A percentile compares a stretch with the other conserved stretches of the same genome.
These are phyloP conservation scores for Penicillium sclerotigenum DNA, from an alignment of 2,329 filamentous ascomycete species.

Conservation along the genomic window DNA sequence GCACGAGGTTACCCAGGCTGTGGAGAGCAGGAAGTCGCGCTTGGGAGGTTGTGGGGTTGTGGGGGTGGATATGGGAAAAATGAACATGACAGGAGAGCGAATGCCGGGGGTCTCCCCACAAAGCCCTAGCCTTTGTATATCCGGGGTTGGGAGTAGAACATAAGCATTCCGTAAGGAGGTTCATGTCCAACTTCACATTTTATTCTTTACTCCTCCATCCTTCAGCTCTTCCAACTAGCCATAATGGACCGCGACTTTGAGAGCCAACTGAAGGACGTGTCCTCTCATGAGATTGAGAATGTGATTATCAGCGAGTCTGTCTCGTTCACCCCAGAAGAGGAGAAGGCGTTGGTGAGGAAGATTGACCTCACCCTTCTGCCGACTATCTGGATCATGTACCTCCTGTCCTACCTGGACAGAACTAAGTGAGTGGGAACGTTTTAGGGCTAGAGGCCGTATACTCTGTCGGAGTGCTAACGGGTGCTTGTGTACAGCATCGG, in stretches of 20 bases:
- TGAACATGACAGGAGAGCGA: background rate
- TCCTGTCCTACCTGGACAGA: slow-evolving; percentile 46
- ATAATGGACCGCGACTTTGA: slow-evolving; percentile 4
- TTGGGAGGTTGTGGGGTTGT: background rate
- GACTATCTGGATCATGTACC: slow-evolving; percentile 51
- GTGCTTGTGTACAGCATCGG: slow-evolving; percentile 15
- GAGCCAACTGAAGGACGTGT: slow-evolving; percentile 7
- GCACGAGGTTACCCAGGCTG: background rate
- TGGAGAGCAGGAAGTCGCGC: background rate
- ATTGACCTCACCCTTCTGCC: slow-evolving; percentile 47
- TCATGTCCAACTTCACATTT: background rate
- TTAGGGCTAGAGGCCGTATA: background rate
- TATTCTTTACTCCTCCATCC: background rate
- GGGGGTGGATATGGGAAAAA: background rate
- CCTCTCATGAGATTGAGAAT: slow-evolving; percentile 20
- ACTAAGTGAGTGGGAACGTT: slow-evolving; percentile 17
- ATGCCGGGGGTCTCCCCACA: background rate
- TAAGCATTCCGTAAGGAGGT: background rate
- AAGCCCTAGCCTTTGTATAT: background rate
- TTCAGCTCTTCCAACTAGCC: background rate
- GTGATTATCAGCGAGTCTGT: slow-evolving; percentile 3
- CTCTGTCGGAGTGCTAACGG: background rate
- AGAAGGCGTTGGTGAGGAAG: slow-evolving; percentile 47
- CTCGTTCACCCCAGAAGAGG: slow-evolving; percentile 30
- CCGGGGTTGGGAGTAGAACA: background rate